A percentile compares a stretch with the other conserved stretches of the same genome.
phyloP scores from a whole-genome alignment of 2,329 filamentous ascomycete genomes.

The Penicillium sp. region DNA sequence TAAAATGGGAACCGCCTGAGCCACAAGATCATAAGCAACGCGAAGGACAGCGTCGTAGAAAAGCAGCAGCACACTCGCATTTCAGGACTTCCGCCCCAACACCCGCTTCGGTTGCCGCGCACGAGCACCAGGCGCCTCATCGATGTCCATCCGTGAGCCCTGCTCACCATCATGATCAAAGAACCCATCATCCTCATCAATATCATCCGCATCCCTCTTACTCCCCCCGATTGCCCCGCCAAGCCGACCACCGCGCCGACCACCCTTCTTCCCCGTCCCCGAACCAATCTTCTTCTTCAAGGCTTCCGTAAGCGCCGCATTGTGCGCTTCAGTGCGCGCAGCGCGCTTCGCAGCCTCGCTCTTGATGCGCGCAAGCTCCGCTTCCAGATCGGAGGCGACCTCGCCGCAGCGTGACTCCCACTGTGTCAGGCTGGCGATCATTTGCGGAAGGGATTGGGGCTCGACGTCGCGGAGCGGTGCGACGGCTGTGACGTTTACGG shows the following conservation, averaged over 20 bases:
- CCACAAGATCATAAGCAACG: not conserved
- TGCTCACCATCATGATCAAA: constrained; percentile 32
- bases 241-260: constrained; percentile 10
- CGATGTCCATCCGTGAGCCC: constrained; percentile 42
- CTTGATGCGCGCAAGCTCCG: constrained; percentile 68
- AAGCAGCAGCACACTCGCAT: not conserved
- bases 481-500: constrained; percentile 75
- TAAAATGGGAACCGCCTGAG: not conserved
- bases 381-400: constrained; percentile 72
- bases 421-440: constrained; percentile 65
- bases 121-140: constrained; percentile 34
- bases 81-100: constrained; percentile 36
- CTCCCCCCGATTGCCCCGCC: constrained; percentile 30
- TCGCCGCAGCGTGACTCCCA: constrained; percentile 78
- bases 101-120: constrained; percentile 36
- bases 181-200: constrained; percentile 41
- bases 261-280: constrained; percentile 18
- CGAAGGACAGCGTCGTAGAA: not conserved
- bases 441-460: constrained; percentile 66
- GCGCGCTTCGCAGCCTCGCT: constrained; percentile 56
- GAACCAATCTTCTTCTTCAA: constrained; percentile 41
- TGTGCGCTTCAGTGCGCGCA: constrained; percentile 50
- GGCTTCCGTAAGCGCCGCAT: constrained; percentile 51
- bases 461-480: constrained; percentile 82
- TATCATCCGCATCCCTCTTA: constrained; percentile 44